Evolutionary conservation across 805 yeast species (phyloP), one percentile per base, ranked within the genome.

Genomic region (Candida maesae): DNA sequence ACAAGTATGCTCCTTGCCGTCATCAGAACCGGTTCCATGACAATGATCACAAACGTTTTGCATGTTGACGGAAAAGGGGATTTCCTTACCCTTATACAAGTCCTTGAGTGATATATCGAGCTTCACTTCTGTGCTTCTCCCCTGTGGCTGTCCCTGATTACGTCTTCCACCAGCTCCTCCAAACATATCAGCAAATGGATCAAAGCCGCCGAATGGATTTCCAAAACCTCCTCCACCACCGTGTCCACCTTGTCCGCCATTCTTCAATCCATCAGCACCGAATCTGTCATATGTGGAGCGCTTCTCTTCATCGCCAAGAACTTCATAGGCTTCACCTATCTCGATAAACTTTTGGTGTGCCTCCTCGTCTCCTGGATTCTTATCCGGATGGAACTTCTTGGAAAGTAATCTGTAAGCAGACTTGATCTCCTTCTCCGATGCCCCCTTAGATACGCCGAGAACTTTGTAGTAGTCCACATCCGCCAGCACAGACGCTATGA

Each of bases 321-420:
- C 84, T 41, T 89, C 96, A 61, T 91, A 91, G 0, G 98, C 98
- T 56, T 84, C 95, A 13, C 95, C 95, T 21, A 93, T 76, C 63
- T 89, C 95, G 37, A 93, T 81, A 60, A 90, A 93, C 64, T 77
- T 81, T 36, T 84, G 81, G 50, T 86, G 89, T 1, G 97, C 95
- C 21, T 75, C 83, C 8, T 86, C 88, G 52, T 82, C 77, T 6
- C 82, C 84, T 5, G 84, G 81, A 59, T 91, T 93, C 66, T 91
- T 91, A 64, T 91, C 99, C 2, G 99, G 99, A 58, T 91, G 99
- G 63, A 76, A 88, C 58, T 85, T 85, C 60, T 87, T 83, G 50
- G 90, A 81, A 49, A 91, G 65, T 41, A 78, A 74, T 50, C 95
- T 70, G 60, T 90, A 90, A 0, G 96, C 96, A 38, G 80, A 75